phyloP scores from a whole-genome alignment of 805 yeast genomes.

The Candida namnaoensis region DNA sequence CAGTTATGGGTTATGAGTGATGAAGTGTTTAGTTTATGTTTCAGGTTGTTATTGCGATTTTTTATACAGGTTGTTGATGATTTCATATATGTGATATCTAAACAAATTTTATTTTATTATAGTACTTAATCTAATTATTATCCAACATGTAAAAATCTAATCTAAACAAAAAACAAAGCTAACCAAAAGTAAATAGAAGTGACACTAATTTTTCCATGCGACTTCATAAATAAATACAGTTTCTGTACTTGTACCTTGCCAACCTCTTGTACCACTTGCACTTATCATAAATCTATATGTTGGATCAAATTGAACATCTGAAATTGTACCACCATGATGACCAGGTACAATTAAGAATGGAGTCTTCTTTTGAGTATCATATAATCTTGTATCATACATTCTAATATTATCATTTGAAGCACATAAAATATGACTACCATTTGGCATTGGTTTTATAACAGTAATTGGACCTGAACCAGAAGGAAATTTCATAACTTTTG shows the following conservation, averaged over 20 bases:
- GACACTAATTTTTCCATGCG: conserved; percentile 25
- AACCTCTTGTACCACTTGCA: conserved; percentile 91
- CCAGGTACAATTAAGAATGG: conserved; percentile 94
- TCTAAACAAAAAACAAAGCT: no score
- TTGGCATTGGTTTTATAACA: conserved; percentile 72
- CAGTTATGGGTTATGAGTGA: no score
- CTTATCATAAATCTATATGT: conserved; percentile 83
- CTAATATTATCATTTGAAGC: conserved; percentile 89
- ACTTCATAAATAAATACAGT: conserved; percentile 79
- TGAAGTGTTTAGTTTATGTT: no score
- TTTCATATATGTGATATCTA: no score
- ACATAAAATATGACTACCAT: conserved; percentile 68
- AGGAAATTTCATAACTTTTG: conserved; percentile 65
- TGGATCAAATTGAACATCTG: conserved; percentile 74
- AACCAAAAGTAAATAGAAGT: no score
- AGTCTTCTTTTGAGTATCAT: conserved; percentile 24
- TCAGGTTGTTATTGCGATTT: no score
- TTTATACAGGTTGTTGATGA: no score
- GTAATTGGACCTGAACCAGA: conserved; percentile 87
- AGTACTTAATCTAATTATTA: no score
- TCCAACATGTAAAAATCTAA: no score
- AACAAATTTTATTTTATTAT: no score
- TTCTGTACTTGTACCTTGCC: conserved; percentile 82
- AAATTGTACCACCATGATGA: conserved; percentile 87
- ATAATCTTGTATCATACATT: conserved; percentile 61